Evolutionary conservation across 371 early-diverging fungal genomes (phyloP), one percentile per base, ranked within the genome.

Genomic region (Mucor circinelloides): DNA sequence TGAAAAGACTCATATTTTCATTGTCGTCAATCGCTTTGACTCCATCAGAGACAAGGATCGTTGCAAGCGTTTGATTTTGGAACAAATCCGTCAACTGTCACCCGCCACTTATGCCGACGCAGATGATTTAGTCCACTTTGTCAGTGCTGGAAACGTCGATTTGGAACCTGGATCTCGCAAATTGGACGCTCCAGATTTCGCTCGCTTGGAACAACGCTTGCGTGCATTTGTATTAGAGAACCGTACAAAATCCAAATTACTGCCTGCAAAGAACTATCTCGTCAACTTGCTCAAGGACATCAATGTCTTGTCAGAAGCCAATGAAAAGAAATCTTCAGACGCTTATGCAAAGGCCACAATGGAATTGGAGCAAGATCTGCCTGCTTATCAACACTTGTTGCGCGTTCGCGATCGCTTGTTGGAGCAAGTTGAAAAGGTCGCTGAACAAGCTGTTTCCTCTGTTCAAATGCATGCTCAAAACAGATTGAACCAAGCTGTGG

Each of bases 1-100:
- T 75, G 99, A 99, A 81, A 99, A 99, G 85, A 95, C 96, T 6
- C 96, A 94, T 73, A 94, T 99, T 56, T 99, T 99, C 69, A 95
- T 98, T 71, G 97, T 97, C 42, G 96, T 97, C 67, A 99, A 99
- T 77, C 90, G 93, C 58, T 99, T 98, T 71, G 99, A 99, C 76
- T 88, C 90, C 19, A 99, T 99, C 75, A 87, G 92, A 48, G 88
- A 95, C 75, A 95, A 95, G 80, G 95, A 95, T 64, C 91, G 95
- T 56, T 97, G 98, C 84, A 91, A 90, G 69, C 86, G 91, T 31
- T 88, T 94, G 59, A 94, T 99, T 67, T 85, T 99, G 21, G 94
- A 94, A 44, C 99, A 99, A 82, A 97, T 99, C 71, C 83, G 88
- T 36, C 89, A 94, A 67, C 85, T 99, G 34, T 97, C 97, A 6